Conservation (phyloP, 108 stramenopile genomes). For the Cyclotella sp. region DNA sequence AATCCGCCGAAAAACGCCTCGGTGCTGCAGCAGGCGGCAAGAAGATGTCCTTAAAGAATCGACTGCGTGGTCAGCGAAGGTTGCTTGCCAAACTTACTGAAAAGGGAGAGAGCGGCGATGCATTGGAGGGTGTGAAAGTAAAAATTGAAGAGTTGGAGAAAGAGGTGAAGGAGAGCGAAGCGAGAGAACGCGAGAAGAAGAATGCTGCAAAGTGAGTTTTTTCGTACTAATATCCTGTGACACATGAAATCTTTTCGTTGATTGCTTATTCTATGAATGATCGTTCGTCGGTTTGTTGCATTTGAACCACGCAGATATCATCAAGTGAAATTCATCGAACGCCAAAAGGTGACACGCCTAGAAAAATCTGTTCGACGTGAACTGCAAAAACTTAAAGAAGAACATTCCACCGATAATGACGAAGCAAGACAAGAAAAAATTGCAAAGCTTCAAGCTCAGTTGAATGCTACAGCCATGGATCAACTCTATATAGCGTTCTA, state of each 20-base stretch:
- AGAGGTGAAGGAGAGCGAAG: constrained; percentile 50
- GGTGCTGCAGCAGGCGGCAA: constrained; percentile 26
- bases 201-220: constrained; percentile 54
- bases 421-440: neutral
- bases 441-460: constrained; percentile 46
- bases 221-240: constrained; percentile 8
- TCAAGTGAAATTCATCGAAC: constrained; percentile 82
- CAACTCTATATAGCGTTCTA: constrained; percentile 82
- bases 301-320: constrained; percentile 59
- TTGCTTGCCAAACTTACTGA: constrained; percentile 55
- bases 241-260: too few relatives aligned
- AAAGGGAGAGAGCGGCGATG: constrained; percentile 21
- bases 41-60: constrained; percentile 65
- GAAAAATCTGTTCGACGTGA: constrained; percentile 61
- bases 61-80: constrained; percentile 69
- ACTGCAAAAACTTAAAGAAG: constrained; percentile 26
- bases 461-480: constrained; percentile 71
- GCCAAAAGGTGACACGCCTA: constrained; percentile 73
- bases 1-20: constrained; percentile 43
- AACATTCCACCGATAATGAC: constrained; percentile 5
- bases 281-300: neutral
- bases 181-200: constrained; percentile 67
- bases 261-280: neutral
- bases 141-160: constrained; percentile 58
- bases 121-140: constrained; percentile 21